Base-by-base conservation (phyloP, 2,329 filamentous ascomycete species). In the Phaeoacremonium minimum region DNA sequence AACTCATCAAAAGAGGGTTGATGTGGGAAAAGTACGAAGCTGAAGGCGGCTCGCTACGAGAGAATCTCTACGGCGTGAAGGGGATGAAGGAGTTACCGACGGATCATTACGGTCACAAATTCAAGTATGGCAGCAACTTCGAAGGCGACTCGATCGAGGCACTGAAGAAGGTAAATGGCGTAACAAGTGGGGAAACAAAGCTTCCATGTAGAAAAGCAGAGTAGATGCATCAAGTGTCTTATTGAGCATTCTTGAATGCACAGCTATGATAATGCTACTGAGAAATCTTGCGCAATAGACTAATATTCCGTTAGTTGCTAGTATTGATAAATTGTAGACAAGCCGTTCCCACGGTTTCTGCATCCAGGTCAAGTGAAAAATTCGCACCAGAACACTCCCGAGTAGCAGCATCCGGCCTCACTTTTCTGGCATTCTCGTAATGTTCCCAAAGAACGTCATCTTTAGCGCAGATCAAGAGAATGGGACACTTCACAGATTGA, bases 21-120 rank as follows among this genome's bases (percentile, higher is more conserved):
- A 36, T 47, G 28, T 45, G 45, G 37, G 15, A 42, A 9, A 39
- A 46, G 18, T 47, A 47, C 18, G 35, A 36, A 2, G 45, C 45
- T 13, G 40, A 37, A n/a, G 43, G 45, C 14, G 45, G 45, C n/a
- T 32, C 38, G 8, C 28, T 37, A 13, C 34, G 45, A 15, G 45
- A 47, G 35, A 47, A 47, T 17, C 33, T 47, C 8, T 42, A 39
- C 17, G 15, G 18, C 9, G 16, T 15, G 9, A 22, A 31, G 14
- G 36, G 36, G 4, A 14, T 9, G 15, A 39, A 26, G 15, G 32
- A 39, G 20, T 19, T 38, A 18, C 40, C 40, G 15, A 18, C 18
- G 6, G 26, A 38, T 26, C 40, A 42, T 22, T 41, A 41, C 22
- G 38, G 38, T 12, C 38, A 41, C 30, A 41, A 38, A 26, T 41